Conservation (phyloP, 2,329 filamentous ascomycete species). For the Fusarium sp. region DNA sequence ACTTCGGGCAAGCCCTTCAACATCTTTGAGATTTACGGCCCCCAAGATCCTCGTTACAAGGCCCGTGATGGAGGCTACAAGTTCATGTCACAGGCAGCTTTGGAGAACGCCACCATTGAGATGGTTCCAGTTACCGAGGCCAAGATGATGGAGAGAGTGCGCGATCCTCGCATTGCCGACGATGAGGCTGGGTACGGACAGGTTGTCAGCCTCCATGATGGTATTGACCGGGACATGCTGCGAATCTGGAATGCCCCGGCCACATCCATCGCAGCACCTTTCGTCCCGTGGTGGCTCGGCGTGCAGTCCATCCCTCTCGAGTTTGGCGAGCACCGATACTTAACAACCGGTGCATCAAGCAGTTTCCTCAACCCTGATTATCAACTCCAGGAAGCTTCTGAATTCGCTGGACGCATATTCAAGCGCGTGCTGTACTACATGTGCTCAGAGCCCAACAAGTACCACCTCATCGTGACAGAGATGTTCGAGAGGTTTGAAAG, state of each 20-base stretch:
- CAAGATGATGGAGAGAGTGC: conserved; percentile 43
- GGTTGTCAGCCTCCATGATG: conserved; percentile 34
- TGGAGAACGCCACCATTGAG: conserved; percentile 39
- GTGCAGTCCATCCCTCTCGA: conserved; percentile 40
- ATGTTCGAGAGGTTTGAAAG: conserved; percentile 33
- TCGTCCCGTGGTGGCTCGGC: conserved; percentile 45
- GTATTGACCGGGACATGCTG: conserved; percentile 36
- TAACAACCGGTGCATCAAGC: conserved; percentile 42
- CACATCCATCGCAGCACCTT: conserved; percentile 36
- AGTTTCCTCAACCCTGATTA: conserved; percentile 47
- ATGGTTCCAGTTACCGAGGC: conserved; percentile 43
- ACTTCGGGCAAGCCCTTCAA: conserved; percentile 40
- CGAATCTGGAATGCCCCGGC: conserved; percentile 44
- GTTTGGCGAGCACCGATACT: conserved; percentile 41
- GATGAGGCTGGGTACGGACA: conserved; percentile 45
- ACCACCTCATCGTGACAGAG: conserved; percentile 36
- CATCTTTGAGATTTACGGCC: conserved; percentile 42
- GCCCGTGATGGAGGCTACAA: conserved; percentile 46
- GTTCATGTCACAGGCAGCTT: conserved; percentile 44
- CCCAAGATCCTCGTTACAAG: conserved; percentile 41
- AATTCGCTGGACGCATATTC: conserved; percentile 43
- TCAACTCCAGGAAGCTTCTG: conserved; percentile 41
- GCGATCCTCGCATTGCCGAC: conserved; percentile 42
- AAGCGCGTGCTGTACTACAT: conserved; percentile 45
- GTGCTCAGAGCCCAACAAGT: conserved; percentile 40